Percentiles rank a stretch among this genome's conserved stretches.
These are phyloP conservation scores for Eimeria praecox DNA, from an alignment of 169 alveolate genomes.

Conservation along the genomic window DNA sequence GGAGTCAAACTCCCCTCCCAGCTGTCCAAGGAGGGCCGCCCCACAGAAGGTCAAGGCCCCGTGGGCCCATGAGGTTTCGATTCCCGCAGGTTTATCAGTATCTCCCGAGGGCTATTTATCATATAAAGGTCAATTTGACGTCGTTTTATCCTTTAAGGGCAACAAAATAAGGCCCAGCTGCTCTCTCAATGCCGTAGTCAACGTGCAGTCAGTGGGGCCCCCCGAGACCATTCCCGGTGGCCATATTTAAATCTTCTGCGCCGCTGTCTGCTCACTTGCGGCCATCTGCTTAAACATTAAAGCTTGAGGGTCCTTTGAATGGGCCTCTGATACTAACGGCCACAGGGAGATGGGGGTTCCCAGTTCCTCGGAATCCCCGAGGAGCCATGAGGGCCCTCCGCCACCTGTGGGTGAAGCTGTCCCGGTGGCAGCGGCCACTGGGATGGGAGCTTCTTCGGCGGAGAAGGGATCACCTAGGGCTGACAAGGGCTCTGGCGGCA, in stretches of 20 bases:
- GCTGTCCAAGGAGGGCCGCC: neutral
- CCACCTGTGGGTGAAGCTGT: neutral
- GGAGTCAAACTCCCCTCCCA: neutral
- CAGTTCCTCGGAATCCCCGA: conserved; percentile 16
- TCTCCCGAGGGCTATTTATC: neutral
- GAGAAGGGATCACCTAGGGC: neutral
- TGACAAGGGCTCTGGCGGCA: neutral
- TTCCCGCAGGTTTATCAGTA: neutral
- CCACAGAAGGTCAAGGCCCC: conserved; percentile 36
- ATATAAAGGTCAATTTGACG: neutral
- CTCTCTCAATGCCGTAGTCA: neutral
- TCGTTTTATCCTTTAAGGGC: neutral
- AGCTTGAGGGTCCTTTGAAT: neutral
- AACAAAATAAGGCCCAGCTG: neutral
- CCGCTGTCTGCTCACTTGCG: neutral
- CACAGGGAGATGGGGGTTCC: conserved; percentile 63
- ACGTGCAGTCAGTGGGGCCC: conserved; percentile 23
- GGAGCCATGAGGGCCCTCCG: conserved; percentile 36
- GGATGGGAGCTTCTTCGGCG: neutral
- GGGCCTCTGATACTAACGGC: neutral
- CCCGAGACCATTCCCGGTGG: neutral
- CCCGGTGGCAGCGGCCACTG: neutral
- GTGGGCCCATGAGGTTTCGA: neutral
- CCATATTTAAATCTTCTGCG: neutral
- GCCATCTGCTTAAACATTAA: neutral